Evolutionary conservation across 495 filamentous ascomycete genomes (phyloP).

Genomic region (Tuber microsphaerosporum): DNA sequence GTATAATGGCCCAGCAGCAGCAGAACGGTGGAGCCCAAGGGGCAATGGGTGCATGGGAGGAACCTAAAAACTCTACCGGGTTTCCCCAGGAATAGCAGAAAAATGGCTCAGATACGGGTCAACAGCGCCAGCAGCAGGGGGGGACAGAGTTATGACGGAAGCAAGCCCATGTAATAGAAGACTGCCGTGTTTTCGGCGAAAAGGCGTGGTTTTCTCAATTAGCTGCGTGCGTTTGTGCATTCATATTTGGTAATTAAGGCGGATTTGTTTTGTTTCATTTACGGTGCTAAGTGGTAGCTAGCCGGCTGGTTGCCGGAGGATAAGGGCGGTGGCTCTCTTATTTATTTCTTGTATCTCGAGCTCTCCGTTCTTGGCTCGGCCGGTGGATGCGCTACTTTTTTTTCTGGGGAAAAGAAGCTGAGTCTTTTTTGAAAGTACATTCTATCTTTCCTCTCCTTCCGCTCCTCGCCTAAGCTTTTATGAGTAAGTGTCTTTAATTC

Average conservation of each 20-base stretch:
- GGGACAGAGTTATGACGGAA: constrained; percentile 15
- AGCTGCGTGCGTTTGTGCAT: not conserved
- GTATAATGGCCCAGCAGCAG: constrained; percentile 78
- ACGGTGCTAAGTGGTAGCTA: not conserved
- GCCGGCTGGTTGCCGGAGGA: not conserved
- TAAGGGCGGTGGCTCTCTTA: not conserved
- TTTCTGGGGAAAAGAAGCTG: not conserved
- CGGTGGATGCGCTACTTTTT: not conserved
- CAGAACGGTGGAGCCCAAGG: constrained; percentile 48
- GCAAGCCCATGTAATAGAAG: constrained; percentile 3
- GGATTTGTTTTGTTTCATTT: not conserved
- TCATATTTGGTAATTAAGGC: not conserved
- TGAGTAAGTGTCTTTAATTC: not conserved
- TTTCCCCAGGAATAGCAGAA: constrained; percentile 63
- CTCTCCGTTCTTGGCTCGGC: not conserved
- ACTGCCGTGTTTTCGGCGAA: not conserved
- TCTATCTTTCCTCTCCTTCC: not conserved
- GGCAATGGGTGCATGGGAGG: constrained; percentile 78
- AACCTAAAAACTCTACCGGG: constrained; percentile 71
- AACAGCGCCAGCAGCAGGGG: constrained; percentile 14
- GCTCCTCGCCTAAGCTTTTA: not conserved
- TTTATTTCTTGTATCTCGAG: constrained; percentile 2
- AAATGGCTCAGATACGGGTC: constrained; percentile 9
- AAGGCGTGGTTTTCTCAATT: not conserved
- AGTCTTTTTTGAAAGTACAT: constrained; percentile 4